Base-by-base conservation (phyloP, 2,329 filamentous ascomycete species). In the Arthrocladium fulminans region DNA sequence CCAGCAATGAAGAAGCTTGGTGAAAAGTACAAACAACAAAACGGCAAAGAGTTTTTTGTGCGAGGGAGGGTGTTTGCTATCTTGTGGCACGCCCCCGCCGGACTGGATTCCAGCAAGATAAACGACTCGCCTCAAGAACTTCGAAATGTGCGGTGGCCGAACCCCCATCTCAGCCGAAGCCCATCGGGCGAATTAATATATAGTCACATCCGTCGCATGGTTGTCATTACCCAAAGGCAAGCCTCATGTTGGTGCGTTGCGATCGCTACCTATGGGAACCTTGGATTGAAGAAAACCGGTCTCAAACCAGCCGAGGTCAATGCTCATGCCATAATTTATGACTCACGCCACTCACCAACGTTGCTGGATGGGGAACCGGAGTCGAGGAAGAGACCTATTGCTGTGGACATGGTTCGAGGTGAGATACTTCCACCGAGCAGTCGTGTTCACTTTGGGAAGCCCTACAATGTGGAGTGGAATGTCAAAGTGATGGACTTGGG, bases 401-500 rank as follows among this genome's bases (percentile, higher is more conserved):
- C 58, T 25, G 57, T 73, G 8, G 29, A 54, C 1, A 61, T 62
- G 0, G 48, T 52, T 0, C 51, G 52, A 13, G 47, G 51, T 2
- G 48, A 62, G 20, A 59, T 47, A 2, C 53, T 72, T 3, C 44
- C 64, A 13, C 6, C 12, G 0, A 58, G 63, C 42, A 71, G 67
- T 2, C 61, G 68, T 2, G 48, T 73, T 3, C 65, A 68, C 9
- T 71, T 68, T 32, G 63, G 61, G 2, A 69, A 70, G 10, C 53
- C 65, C 1, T 64, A 68, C 53, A 66, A 64, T 0, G 63, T 71
- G 8, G 65, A 72, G 47, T 64, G 70, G 47, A 70, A 72, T 44
- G 57, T 68, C 29, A 69, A 66, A 43, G 66, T 69, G 1, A 64
- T 65, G 15, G 59, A 67, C 1, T 53, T 72, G 4, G 69, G 70